Evolutionary conservation across 352 stramenopile genomes (phyloP), one percentile per base, ranked within the genome.

Genomic region (Phytopythium helicoides): DNA sequence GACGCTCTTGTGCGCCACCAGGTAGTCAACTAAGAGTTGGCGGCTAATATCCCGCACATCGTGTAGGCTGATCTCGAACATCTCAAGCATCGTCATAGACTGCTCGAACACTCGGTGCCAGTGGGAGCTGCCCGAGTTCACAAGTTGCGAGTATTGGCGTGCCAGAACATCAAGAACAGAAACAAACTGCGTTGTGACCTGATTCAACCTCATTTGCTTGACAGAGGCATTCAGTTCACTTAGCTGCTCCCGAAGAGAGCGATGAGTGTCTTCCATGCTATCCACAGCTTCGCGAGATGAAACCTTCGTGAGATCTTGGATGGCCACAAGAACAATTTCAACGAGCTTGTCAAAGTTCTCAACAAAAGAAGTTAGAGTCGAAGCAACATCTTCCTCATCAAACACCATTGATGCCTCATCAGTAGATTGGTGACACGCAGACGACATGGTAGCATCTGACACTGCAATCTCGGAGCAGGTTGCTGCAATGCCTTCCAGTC

Each of bases 1-100:
- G 39, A 96, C 86, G 58, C 86, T 89, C 56, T 96, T 93, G 71
- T 98, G 89, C 1, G 79, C 75, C 23, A 92, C 81, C 1, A 96
- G 58, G 41, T 89, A 67, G 55, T 95, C 83, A 36, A 83, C 63
- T 6, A 95, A 53, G 15, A 94, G 51, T 50, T 95, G 86, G 4
- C 83, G 81, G 59, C 79, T 94, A 44, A 92, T 92, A 26, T 67
- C 81, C 52, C 76, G 81, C 19, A 95, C 50, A 49, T 91, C 69
- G 22, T 79, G 11, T 19, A 93, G 50, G 31, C 68, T 81, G n/a
- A 73, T 60, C 42, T 91, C 74, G 15, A 95, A 69, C 7, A 53
- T 59, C 36, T 89, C 73, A 6, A 95, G 21, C 50, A 87, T 58
- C 36, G 56, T 45, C 28, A 95, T 22, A 5, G 73, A 92, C 5